phyloP scores from a whole-genome alignment of 768 basidiomycete species.

The Dioszegia crocea region DNA sequence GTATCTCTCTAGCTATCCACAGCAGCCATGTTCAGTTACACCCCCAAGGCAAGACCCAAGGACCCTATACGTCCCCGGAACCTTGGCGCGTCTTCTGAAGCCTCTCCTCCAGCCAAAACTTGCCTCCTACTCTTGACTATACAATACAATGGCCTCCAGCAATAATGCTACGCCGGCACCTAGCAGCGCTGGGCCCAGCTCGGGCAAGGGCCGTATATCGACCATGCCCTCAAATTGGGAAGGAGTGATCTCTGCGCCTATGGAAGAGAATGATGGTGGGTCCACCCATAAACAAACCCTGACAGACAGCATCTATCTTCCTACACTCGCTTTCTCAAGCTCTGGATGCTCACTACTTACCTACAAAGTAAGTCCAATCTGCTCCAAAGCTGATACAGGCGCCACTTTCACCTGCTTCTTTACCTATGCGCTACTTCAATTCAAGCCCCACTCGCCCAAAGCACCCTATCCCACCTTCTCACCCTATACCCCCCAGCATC shows the following conservation, averaged over 20 bases:
- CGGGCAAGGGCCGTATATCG: not conserved
- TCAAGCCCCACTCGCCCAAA: not conserved
- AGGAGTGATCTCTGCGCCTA: constrained; percentile 17
- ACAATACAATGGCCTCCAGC: no score
- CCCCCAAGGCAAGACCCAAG: no score
- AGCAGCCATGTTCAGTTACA: no score
- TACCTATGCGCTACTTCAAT: constrained; percentile 18
- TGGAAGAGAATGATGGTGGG: constrained; percentile 26
- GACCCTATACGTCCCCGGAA: no score
- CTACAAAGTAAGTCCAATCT: constrained; percentile 14
- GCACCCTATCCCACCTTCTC: constrained; percentile 7
- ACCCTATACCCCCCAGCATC: constrained; percentile 10
- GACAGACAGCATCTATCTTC: constrained; percentile 10
- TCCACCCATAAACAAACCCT: not conserved
- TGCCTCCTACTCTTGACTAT: no score
- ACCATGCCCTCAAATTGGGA: constrained; percentile 8
- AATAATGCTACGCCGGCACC: no score
- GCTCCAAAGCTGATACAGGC: constrained; percentile 6
- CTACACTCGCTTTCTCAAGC: constrained; percentile 11
- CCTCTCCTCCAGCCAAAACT: no score
- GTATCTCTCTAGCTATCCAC: no score
- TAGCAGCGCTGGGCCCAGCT: not conserved
- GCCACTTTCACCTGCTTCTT: constrained; percentile 29
- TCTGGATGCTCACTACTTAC: constrained; percentile 13
- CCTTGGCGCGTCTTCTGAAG: no score